phyloP scores from a whole-genome alignment of 164 flowering plant species.

The Magnolia kwangsiensis region DNA sequence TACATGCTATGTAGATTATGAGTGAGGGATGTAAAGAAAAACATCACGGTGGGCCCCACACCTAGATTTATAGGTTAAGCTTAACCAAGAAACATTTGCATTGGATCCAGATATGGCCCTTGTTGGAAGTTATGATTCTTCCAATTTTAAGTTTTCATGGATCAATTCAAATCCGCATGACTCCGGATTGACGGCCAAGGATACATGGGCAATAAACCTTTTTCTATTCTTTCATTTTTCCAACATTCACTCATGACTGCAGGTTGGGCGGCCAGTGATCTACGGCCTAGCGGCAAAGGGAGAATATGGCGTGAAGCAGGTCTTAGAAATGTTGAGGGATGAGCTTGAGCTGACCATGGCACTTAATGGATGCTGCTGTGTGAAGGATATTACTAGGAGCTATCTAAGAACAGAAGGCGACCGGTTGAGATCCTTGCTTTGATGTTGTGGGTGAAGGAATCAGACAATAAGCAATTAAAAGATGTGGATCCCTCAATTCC shows the following conservation, averaged over 20 bases:
- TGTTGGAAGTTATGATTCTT: background rate
- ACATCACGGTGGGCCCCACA: no score
- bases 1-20: no score
- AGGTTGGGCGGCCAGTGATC: constrained; percentile 64
- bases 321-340: constrained; percentile 58
- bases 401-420: constrained; percentile 43
- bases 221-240: background rate
- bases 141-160: background rate
- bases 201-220: background rate
- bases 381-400: constrained; percentile 54
- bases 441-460: background rate
- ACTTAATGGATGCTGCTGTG: constrained; percentile 52
- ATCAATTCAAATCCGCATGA: background rate
- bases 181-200: background rate
- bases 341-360: constrained; percentile 80
- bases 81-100: background rate
- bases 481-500: background rate
- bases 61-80: no score
- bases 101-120: background rate
- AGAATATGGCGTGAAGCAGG: constrained; percentile 42
- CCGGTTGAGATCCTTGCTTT: constrained; percentile 38
- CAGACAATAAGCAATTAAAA: background rate
- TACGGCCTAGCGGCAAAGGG: constrained; percentile 62
- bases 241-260: background rate
- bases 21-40: no score